Evolutionary conservation across 2,329 filamentous ascomycete species (phyloP).

Genomic region (Biscogniauxia mediterranea): DNA sequence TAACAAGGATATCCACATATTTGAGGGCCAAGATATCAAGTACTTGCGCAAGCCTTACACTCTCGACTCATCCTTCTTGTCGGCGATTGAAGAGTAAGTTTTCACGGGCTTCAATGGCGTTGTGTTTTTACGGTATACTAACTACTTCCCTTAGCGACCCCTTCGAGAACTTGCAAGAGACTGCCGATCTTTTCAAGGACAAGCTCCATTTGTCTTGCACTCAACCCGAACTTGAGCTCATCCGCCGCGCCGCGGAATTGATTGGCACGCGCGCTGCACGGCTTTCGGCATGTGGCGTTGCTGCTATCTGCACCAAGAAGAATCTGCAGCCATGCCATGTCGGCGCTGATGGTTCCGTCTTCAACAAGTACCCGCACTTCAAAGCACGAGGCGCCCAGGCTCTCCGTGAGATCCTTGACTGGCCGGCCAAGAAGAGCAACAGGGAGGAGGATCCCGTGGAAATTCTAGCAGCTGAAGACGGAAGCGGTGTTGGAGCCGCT

Average conservation of each 20-base stretch:
- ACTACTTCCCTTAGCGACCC: slow-evolving; percentile 65
- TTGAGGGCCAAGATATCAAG: slow-evolving; percentile 77
- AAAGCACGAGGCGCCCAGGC: slow-evolving; percentile 87
- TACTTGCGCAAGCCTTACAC: slow-evolving; percentile 83
- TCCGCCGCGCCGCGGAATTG: slow-evolving; percentile 84
- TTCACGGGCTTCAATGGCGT: not conserved
- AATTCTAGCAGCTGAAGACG: slow-evolving; percentile 88
- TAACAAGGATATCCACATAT: slow-evolving; percentile 71
- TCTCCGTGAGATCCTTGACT: slow-evolving; percentile 92
- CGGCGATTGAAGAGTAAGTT: slow-evolving; percentile 80
- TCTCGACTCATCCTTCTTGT: slow-evolving; percentile 90
- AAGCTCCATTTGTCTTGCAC: slow-evolving; percentile 71
- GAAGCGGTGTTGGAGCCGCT: slow-evolving; percentile 93
- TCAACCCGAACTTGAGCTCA: slow-evolving; percentile 80
- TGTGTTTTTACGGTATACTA: slow-evolving; percentile 16
- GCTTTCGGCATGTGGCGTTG: slow-evolving; percentile 90
- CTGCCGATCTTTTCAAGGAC: slow-evolving; percentile 74
- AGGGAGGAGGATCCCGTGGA: slow-evolving; percentile 84
- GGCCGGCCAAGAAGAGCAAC: slow-evolving; percentile 67
- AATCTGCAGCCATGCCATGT: slow-evolving; percentile 84
- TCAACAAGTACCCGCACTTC: slow-evolving; percentile 99
- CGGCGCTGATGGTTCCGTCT: slow-evolving; percentile 93
- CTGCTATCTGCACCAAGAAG: slow-evolving; percentile 97
- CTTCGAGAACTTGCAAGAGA: slow-evolving; percentile 92
- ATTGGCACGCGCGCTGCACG: slow-evolving; percentile 94